A percentile compares a stretch with the other conserved stretches of the same genome.
These are phyloP conservation scores for Spatholobus suberectus DNA, from an alignment of 306 rosid genomes.

Conservation along the genomic window DNA sequence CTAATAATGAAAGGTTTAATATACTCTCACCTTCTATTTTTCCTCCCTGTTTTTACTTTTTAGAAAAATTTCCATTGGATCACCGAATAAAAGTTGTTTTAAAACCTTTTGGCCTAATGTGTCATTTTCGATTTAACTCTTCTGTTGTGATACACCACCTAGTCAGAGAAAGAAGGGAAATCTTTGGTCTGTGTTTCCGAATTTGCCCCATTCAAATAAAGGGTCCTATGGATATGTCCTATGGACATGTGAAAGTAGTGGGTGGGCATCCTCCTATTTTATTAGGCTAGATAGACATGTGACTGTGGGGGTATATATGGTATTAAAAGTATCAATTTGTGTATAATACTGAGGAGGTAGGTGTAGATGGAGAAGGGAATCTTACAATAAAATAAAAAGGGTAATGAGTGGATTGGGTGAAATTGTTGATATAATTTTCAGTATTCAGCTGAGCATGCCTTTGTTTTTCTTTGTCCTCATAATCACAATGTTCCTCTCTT, in stretches of 20 bases:
- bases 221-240: constrained; percentile 9
- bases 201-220: constrained; percentile 40
- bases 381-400: constrained; percentile 34
- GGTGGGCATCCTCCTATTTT: constrained; percentile 47
- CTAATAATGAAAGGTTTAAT: too few relatives aligned
- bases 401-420: constrained; percentile 51
- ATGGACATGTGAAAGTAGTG: constrained; percentile 28
- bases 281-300: too few relatives aligned
- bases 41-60: too few relatives aligned
- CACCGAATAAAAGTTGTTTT: too few relatives aligned
- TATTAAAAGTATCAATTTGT: not conserved
- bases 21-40: too few relatives aligned
- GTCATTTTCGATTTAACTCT: constrained; percentile 26
- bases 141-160: not conserved
- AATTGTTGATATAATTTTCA: constrained; percentile 47
- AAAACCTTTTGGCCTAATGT: not conserved
- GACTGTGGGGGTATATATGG: constrained; percentile 41
- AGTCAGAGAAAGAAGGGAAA: not conserved
- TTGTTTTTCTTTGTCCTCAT: constrained; percentile 49
- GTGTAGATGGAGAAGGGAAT: constrained; percentile 47
- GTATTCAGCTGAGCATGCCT: constrained; percentile 42
- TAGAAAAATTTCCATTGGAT: too few relatives aligned
- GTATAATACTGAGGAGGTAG: constrained; percentile 36
- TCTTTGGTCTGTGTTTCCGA: constrained; percentile 1
- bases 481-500: constrained; percentile 41